A percentile compares a stretch with the other conserved stretches of the same genome.
phyloP scores from a whole-genome alignment of 2,329 filamentous ascomycete genomes.

The Scopulariopsis brevicaulis region DNA sequence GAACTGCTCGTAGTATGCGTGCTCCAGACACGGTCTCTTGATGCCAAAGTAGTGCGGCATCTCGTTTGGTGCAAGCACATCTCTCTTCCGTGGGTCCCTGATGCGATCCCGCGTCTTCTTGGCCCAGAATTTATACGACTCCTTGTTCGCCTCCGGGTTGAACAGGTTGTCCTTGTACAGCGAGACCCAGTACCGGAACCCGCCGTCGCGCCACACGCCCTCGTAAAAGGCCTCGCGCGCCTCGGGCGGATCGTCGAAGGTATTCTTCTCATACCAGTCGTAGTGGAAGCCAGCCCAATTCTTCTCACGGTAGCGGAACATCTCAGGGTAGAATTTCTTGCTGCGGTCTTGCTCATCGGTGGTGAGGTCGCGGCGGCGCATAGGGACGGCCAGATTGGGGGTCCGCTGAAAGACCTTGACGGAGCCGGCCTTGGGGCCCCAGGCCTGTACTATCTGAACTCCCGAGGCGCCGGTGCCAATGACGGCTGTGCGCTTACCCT shows the following conservation, averaged over 20 bases:
- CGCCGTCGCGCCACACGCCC: slow-evolving; percentile 35
- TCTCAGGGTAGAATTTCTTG: slow-evolving; percentile 31
- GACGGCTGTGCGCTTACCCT: slow-evolving; percentile 46
- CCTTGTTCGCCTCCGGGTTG: slow-evolving; percentile 33
- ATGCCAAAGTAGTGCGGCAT: slow-evolving; percentile 42
- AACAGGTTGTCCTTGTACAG: slow-evolving; percentile 40
- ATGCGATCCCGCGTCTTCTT: slow-evolving; percentile 38
- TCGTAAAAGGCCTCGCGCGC: slow-evolving; percentile 37
- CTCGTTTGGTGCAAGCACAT: slow-evolving; percentile 38
- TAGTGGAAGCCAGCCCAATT: slow-evolving; percentile 50
- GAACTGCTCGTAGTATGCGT: slow-evolving; percentile 34
- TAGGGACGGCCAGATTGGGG: slow-evolving; percentile 53
- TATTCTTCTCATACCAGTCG: slow-evolving; percentile 39
- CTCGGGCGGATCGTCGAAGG: slow-evolving; percentile 39
- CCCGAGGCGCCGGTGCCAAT: slow-evolving; percentile 56
- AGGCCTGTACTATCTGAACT: slow-evolving; percentile 52
- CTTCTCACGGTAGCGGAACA: slow-evolving; percentile 40
- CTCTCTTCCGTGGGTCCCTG: slow-evolving; percentile 31
- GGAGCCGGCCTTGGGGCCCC: slow-evolving; percentile 36
- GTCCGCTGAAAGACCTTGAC: slow-evolving; percentile 55
- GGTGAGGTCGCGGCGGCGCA: slow-evolving; percentile 35
- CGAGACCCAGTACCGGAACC: slow-evolving; percentile 42
- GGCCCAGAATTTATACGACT: slow-evolving; percentile 43
- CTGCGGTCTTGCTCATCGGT: slow-evolving; percentile 26
- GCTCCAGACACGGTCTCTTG: slow-evolving; percentile 34